These are phyloP conservation scores for Macrophomina tecta DNA, from an alignment of 2,329 filamentous ascomycete genomes.

Conservation along the genomic window DNA sequence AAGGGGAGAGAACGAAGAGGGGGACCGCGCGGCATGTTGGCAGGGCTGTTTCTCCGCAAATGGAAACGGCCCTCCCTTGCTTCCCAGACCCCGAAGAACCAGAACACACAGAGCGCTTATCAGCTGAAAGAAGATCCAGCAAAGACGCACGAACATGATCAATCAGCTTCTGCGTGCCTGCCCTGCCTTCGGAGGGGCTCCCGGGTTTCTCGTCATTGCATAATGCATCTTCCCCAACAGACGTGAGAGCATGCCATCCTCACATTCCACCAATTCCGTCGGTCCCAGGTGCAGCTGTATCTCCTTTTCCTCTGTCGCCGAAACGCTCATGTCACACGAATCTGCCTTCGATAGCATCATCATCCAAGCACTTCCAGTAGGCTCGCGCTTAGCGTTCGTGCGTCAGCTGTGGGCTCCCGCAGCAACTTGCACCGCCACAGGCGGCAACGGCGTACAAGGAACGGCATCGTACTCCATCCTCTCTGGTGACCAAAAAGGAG, in stretches of 20 bases:
- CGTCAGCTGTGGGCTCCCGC: neutral
- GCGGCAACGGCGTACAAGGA: neutral
- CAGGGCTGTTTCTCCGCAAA: neutral
- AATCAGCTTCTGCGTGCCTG: neutral
- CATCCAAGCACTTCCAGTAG: slow-evolving; percentile 4
- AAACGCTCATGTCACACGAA: slow-evolving; percentile 22
- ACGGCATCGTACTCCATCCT: neutral
- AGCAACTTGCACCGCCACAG: neutral
- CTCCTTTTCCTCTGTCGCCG: neutral
- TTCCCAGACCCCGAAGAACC: slow-evolving; percentile 3
- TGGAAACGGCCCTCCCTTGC: slow-evolving; percentile 2
- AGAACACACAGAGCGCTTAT: neutral
- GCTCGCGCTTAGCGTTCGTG: neutral
- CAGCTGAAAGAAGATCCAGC: neutral
- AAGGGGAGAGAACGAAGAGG: neutral
- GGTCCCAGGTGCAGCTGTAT: too few relatives aligned
- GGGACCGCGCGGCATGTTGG: neutral
- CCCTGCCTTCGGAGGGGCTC: neutral
- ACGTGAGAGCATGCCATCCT: slow-evolving; percentile 1
- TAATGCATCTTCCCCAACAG: too few relatives aligned
- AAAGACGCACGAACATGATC: neutral
- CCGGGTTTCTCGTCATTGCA: neutral
- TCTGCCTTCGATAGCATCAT: slow-evolving; percentile 10
- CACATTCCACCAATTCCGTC: neutral
- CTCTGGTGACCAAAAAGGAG: neutral